Evolutionary conservation across 2,329 filamentous ascomycete genomes (phyloP).

Genomic region (Gliomastix tumulicola): DNA sequence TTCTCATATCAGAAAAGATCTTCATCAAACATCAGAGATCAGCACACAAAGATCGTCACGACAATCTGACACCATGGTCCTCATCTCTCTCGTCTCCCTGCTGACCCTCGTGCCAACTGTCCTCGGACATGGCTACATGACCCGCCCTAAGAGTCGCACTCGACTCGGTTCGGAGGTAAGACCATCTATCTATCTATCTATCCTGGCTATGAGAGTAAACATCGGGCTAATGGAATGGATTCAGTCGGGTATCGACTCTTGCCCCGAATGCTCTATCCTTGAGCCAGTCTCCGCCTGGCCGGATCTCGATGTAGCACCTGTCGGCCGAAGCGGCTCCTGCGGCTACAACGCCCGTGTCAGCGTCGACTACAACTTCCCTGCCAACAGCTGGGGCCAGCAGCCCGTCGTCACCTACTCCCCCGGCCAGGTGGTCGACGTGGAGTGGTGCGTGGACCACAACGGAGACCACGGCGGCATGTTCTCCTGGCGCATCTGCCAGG

Average conservation of each 20-base stretch:
- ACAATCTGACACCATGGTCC: too few species aligned
- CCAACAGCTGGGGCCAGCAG: conserved; percentile 31
- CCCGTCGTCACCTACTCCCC: conserved; percentile 35
- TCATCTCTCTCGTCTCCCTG: too few species aligned
- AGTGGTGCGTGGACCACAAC: conserved; percentile 51
- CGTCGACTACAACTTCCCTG: conserved; percentile 45
- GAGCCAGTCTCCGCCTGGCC: conserved; percentile 46
- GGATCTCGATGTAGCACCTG: conserved; percentile 32
- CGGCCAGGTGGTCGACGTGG: conserved; percentile 38
- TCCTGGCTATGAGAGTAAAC: too few species aligned
- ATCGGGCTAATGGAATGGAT: too few species aligned
- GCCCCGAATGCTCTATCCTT: conserved; percentile 46
- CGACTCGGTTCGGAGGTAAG: conserved; percentile 34
- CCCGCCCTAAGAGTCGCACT: conserved; percentile 33
- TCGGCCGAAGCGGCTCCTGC: conserved; percentile 41
- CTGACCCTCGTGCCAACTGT: too few species aligned
- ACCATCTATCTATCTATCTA: conserved; percentile 1
- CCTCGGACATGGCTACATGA: conserved; percentile 38
- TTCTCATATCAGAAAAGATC: too few species aligned
- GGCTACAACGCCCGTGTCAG: conserved; percentile 46
- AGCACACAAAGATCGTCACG: too few species aligned
- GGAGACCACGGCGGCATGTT: conserved; percentile 53
- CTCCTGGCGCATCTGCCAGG: conserved; percentile 43
- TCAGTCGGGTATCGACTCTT: conserved; percentile 39
- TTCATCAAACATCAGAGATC: too few species aligned